Conservation (phyloP, 371 early-diverging fungal genomes). For the Smittium culicis region DNA sequence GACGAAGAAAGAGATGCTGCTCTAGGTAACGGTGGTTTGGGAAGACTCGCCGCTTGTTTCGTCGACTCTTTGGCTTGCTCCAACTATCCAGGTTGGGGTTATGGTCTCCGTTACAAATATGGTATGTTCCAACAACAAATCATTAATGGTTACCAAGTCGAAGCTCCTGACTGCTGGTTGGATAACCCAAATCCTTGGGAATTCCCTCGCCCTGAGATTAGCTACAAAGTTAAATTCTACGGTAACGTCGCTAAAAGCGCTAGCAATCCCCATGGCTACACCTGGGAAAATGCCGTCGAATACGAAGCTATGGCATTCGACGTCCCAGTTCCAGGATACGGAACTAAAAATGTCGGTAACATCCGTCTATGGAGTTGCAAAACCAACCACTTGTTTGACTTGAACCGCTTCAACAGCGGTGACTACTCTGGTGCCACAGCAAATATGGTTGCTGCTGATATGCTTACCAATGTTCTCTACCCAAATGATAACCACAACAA, state of each 20-base stretch:
- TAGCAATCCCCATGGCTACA: constrained; percentile 39
- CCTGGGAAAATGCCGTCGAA: constrained; percentile 70
- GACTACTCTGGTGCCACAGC: constrained; percentile 76
- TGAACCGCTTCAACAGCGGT: constrained; percentile 76
- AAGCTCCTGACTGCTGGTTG: constrained; percentile 82
- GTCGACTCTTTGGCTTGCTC: constrained; percentile 79
- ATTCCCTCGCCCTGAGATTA: constrained; percentile 69
- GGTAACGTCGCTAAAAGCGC: constrained; percentile 64
- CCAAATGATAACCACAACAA: constrained; percentile 87
- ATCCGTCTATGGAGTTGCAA: constrained; percentile 85
- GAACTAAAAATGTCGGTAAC: constrained; percentile 75
- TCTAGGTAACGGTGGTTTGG: constrained; percentile 86
- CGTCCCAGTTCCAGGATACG: constrained; percentile 78
- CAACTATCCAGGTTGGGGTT: constrained; percentile 81
- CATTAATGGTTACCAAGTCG: constrained; percentile 78
- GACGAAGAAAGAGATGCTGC: constrained; percentile 84
- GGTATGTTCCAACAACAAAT: constrained; percentile 91
- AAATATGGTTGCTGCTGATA: constrained; percentile 74
- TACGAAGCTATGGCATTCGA: constrained; percentile 85
- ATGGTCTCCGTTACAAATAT: constrained; percentile 76
- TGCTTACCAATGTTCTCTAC: constrained; percentile 81
- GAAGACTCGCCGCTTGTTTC: constrained; percentile 78
- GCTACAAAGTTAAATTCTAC: constrained; percentile 70
- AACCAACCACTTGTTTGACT: constrained; percentile 53
- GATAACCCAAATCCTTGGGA: constrained; percentile 87